A percentile compares a stretch with the other conserved stretches of the same genome.
Conservation (phyloP, 768 basidiomycete species). For the Tulasnella sp. region DNA sequence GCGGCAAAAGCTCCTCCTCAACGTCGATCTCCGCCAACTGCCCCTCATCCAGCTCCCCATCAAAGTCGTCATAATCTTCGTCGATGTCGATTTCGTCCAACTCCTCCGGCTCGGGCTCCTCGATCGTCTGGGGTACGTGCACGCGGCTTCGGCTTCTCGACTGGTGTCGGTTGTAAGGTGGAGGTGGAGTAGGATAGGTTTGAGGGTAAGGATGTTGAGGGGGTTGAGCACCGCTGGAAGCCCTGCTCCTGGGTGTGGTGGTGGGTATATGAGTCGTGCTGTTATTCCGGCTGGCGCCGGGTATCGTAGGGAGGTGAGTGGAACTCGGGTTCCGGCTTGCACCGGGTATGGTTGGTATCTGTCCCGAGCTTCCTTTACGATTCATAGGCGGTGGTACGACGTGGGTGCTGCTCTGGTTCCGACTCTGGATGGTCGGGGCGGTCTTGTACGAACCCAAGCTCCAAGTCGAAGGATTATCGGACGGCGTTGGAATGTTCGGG, state of each 20-base stretch:
- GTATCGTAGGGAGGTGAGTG: not conserved
- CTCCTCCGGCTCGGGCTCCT: conserved; percentile 12
- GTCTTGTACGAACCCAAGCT: too few species aligned
- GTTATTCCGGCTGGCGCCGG: not conserved
- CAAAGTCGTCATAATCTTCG: not conserved
- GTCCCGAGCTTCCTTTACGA: too few species aligned
- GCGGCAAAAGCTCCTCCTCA: not conserved
- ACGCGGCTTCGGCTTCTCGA: not conserved
- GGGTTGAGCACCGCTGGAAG: not conserved
- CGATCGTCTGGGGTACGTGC: not conserved
- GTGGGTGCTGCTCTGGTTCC: too few species aligned
- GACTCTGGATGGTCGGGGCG: too few species aligned
- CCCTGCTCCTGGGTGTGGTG: not conserved
- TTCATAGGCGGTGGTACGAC: too few species aligned
- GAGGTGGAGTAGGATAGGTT: not conserved
- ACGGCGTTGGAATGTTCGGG: too few species aligned
- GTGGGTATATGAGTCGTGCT: not conserved
- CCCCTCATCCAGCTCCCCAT: not conserved
- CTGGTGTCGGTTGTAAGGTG: not conserved
- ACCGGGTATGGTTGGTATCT: not conserved
- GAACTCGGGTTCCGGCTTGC: not conserved
- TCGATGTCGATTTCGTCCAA: not conserved
- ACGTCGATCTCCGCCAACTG: not conserved
- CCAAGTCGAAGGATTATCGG: too few species aligned
- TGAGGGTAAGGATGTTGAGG: not conserved